Conservation (phyloP, 1,284 basidiomycete genomes). For the Leccinum pallidistipes region DNA sequence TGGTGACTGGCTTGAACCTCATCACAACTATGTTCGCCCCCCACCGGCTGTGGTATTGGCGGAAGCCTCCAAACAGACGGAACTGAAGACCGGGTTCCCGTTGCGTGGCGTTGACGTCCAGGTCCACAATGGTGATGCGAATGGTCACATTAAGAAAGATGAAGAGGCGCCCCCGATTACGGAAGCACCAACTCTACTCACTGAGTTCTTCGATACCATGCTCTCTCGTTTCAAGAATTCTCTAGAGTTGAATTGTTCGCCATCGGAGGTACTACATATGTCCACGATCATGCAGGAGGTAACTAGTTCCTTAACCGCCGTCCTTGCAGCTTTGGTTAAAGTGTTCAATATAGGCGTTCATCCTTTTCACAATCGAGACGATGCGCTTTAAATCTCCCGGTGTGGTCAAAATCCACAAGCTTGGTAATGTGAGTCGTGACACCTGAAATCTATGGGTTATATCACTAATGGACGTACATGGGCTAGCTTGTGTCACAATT, state of each 20-base stretch:
- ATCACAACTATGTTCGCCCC: slow-evolving; percentile 70
- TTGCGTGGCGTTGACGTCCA: slow-evolving; percentile 60
- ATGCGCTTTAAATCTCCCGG: slow-evolving; percentile 67
- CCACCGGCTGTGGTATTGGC: slow-evolving; percentile 66
- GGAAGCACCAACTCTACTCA: slow-evolving; percentile 56
- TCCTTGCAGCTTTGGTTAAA: slow-evolving; percentile 9
- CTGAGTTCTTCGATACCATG: slow-evolving; percentile 62
- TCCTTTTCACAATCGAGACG: slow-evolving; percentile 64
- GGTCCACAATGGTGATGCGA: slow-evolving; percentile 43
- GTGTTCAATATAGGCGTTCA: slow-evolving; percentile 51
- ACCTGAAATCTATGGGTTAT: not conserved
- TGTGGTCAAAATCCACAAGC: slow-evolving; percentile 70
- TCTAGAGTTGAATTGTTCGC: slow-evolving; percentile 36
- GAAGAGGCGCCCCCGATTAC: slow-evolving; percentile 62
- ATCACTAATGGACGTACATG: slow-evolving; percentile 6
- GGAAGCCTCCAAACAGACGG: slow-evolving; percentile 67
- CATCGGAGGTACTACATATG: slow-evolving; percentile 62
- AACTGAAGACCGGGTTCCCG: slow-evolving; percentile 67
- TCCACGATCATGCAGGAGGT: slow-evolving; percentile 76
- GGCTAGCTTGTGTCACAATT: slow-evolving; percentile 63
- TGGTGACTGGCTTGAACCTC: slow-evolving; percentile 72
- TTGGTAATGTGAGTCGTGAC: slow-evolving; percentile 53
- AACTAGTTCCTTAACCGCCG: not conserved
- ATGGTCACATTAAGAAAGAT: slow-evolving; percentile 62
- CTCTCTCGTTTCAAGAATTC: slow-evolving; percentile 50